phyloP scores from a whole-genome alignment of 1,284 basidiomycete genomes.

The Mrakiaceae sp. region DNA sequence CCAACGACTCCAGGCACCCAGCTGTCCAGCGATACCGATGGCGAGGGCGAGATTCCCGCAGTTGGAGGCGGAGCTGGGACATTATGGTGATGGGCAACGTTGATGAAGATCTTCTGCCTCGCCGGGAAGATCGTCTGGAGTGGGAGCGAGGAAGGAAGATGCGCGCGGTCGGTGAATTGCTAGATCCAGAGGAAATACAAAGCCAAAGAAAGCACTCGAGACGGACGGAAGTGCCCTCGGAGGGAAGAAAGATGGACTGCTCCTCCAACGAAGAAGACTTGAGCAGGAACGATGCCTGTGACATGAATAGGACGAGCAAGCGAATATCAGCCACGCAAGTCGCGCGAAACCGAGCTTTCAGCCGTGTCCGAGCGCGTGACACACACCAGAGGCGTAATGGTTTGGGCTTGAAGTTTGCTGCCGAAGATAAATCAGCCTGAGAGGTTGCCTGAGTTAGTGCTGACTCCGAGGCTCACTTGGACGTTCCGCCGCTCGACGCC shows the following conservation, averaged over 20 bases:
- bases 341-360: background rate
- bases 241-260: background rate
- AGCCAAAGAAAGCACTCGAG: background rate
- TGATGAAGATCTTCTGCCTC: conserved; percentile 10
- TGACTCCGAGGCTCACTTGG: background rate
- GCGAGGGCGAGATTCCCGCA: background rate
- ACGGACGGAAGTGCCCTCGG: background rate
- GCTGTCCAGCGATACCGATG: background rate
- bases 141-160: background rate
- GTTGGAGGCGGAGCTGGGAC: background rate
- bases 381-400: conserved; percentile 2
- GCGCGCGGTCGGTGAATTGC: background rate
- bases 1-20: conserved; percentile 8
- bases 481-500: background rate
- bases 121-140: conserved; percentile 7
- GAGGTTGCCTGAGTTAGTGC: background rate
- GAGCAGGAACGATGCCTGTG: conserved; percentile 7
- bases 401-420: background rate
- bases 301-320: background rate
- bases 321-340: background rate
- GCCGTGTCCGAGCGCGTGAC: background rate
- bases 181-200: background rate
- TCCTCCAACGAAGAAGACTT: conserved; percentile 8
- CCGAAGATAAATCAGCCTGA: background rate
- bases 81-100: conserved; percentile 8